A percentile compares a stretch with the other conserved stretches of the same genome.
Evolutionary conservation across 306 rosid species (phyloP).

Genomic region (Ormosia semicastrata): DNA sequence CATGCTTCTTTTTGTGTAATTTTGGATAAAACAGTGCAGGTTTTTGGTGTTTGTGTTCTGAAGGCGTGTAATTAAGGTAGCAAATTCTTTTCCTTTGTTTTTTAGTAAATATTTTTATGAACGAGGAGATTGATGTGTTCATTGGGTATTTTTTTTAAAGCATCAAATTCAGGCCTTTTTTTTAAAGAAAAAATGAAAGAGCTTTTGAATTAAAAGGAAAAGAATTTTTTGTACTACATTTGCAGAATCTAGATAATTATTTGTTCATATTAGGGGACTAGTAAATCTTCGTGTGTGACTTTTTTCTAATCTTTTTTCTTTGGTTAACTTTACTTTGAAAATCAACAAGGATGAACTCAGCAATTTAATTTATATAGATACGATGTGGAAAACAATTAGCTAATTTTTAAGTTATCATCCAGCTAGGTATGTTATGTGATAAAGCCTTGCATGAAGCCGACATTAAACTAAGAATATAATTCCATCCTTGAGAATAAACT

Average conservation of each 20-base stretch:
- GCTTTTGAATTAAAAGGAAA: background rate
- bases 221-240: background rate
- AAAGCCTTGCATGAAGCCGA: background rate
- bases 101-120: background rate
- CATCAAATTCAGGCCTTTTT: background rate
- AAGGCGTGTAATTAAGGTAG: constrained; percentile 7
- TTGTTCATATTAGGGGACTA: background rate
- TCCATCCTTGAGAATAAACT: background rate
- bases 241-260: background rate
- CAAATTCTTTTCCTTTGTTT: constrained; percentile 1
- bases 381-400: background rate
- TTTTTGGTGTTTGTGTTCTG: constrained; percentile 25
- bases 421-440: background rate
- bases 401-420: no score
- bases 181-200: background rate
- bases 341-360: background rate
- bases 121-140: background rate
- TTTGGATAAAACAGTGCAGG: constrained; percentile 20
- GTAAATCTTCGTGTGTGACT: background rate
- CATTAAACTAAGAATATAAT: background rate
- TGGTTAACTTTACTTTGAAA: background rate
- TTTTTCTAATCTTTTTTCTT: background rate
- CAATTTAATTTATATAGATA: background rate
- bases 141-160: background rate
- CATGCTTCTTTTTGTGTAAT: background rate